Percentiles rank a stretch among this genome's conserved stretches.
Evolutionary conservation across 1,284 basidiomycete species (phyloP).

Genomic region (Xanthoconium separans): DNA sequence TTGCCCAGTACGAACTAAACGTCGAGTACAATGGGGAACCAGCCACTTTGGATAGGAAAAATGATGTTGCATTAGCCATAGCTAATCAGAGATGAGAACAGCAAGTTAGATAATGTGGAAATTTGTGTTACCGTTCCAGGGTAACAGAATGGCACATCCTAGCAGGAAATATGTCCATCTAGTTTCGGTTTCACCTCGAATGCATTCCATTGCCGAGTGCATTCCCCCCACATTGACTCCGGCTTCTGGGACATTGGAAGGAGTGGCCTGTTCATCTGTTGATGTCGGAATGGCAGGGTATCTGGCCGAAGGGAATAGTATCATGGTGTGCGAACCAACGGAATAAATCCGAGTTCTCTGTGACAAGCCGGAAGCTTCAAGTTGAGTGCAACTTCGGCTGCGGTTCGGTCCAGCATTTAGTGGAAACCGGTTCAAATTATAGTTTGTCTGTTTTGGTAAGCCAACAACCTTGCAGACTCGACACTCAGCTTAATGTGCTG

Average conservation of each 20-base stretch:
- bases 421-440: not conserved
- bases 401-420: not conserved
- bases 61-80: not conserved
- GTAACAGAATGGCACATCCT: not conserved
- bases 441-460: no score
- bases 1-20: not conserved
- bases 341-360: not conserved
- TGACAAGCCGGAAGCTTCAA: not conserved
- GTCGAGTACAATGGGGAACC: not conserved
- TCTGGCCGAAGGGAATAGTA: not conserved
- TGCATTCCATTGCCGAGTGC: not conserved
- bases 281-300: not conserved
- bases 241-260: not conserved
- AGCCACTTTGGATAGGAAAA: constrained; percentile 1
- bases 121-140: not conserved
- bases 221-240: not conserved
- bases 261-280: not conserved
- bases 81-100: not conserved
- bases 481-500: no score
- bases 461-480: no score
- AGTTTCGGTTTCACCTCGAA: not conserved
- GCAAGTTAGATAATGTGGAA: not conserved
- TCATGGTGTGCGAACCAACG: not conserved
- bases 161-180: not conserved
- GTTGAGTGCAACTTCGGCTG: not conserved